These are phyloP conservation scores for Phylloporus gajari DNA, from an alignment of 1,284 basidiomycete genomes.

Conservation along the genomic window DNA sequence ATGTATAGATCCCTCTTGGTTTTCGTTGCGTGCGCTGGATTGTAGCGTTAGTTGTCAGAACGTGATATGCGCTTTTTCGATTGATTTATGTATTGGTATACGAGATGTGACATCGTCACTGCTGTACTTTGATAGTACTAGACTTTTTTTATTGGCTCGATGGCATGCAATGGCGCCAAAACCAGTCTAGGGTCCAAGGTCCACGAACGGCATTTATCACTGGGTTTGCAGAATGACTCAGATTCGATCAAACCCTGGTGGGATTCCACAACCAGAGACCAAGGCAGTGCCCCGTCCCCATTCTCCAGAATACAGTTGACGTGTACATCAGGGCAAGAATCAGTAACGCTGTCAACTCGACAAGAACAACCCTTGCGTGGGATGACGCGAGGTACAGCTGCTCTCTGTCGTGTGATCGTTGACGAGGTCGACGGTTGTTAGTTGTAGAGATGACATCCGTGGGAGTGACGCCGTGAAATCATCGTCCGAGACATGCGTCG, in stretches of 20 bases:
- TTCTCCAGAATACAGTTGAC: neutral
- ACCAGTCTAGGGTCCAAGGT: too few species aligned
- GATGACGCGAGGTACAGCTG: neutral
- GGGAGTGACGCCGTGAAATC: slow-evolving; percentile 24
- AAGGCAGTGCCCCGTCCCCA: neutral
- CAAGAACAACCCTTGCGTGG: slow-evolving; percentile 4
- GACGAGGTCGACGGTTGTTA: slow-evolving; percentile 21
- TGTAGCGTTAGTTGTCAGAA: slow-evolving; percentile 3
- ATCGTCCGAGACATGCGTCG: slow-evolving; percentile 10
- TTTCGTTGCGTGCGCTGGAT: neutral
- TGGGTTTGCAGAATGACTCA: neutral
- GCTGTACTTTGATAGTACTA: neutral
- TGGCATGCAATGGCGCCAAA: neutral
- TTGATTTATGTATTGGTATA: neutral
- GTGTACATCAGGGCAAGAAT: neutral
- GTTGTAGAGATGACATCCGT: neutral
- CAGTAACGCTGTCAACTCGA: neutral
- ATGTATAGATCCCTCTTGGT: neutral
- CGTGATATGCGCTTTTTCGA: neutral
- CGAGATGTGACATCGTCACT: neutral
- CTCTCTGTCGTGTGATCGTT: neutral
- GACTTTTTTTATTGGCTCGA: neutral
- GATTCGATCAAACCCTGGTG: neutral
- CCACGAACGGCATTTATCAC: too few species aligned
- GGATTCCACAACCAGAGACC: neutral